Percentiles rank a stretch among this genome's conserved stretches.
These are phyloP conservation scores for Wickerhamomyces silvicola DNA, from an alignment of 805 yeast genomes.

Conservation along the genomic window DNA sequence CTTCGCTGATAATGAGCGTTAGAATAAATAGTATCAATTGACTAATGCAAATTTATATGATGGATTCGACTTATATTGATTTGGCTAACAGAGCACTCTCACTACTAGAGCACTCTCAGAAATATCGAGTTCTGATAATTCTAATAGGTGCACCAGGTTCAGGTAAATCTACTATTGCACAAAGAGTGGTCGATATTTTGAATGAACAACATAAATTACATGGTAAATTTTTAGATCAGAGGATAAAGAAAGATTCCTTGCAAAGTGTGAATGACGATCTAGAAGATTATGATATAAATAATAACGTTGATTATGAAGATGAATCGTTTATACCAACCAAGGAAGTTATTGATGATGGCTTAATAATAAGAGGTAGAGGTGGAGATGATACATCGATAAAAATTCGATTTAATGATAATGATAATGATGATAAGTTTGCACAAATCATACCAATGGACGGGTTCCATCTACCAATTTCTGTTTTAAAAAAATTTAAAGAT, in stretches of 20 bases:
- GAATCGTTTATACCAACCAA: conserved; percentile 13
- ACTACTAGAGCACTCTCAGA: conserved; percentile 20
- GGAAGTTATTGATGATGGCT: conserved; percentile 1
- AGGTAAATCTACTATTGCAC: conserved; percentile 71
- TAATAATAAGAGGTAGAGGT: conserved; percentile 20
- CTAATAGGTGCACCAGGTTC: conserved; percentile 81
- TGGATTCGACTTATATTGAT: conserved; percentile 24
- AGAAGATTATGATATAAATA: conserved; percentile 6
- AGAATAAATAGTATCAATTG: neutral
- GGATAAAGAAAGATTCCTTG: conserved; percentile 5
- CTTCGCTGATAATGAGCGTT: neutral
- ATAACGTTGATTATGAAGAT: conserved; percentile 12
- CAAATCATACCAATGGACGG: conserved; percentile 69
- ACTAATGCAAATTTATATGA: conserved; percentile 9
- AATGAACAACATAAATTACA: conserved; percentile 23
- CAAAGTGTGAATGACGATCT: conserved; percentile 5
- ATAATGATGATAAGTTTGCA: conserved; percentile 26
- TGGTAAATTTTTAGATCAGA: conserved; percentile 5
- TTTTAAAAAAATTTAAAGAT: conserved; percentile 44
- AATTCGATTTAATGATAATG: conserved; percentile 3
- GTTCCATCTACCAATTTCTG: conserved; percentile 52
- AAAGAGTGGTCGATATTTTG: conserved; percentile 35
- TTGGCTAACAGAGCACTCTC: conserved; percentile 27
- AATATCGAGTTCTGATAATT: conserved; percentile 47
- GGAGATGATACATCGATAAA: conserved; percentile 19